A percentile compares a stretch with the other conserved stretches of the same genome.
Evolutionary conservation across 345 rosid genomes (phyloP).

Genomic region (Carallia pectinifolia): DNA sequence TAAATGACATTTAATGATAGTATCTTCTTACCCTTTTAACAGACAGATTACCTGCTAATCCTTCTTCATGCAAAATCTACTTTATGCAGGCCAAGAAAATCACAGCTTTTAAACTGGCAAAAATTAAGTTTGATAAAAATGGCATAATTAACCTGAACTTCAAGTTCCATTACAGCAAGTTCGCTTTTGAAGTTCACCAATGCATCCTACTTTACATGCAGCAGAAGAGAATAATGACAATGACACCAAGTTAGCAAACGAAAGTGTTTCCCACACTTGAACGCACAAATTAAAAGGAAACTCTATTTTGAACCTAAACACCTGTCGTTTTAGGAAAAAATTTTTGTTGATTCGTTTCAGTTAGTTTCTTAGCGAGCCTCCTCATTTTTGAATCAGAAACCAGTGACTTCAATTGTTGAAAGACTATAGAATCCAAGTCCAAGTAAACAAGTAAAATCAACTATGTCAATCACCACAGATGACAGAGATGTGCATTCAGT

Average conservation of each 20-base stretch:
- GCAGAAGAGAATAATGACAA: constrained; percentile 34
- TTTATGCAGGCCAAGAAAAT: too few species aligned
- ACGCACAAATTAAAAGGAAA: too few species aligned
- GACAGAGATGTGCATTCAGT: too few species aligned
- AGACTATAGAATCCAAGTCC: neutral
- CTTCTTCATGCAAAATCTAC: too few species aligned
- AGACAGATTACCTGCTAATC: too few species aligned
- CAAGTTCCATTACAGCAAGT: constrained; percentile 76
- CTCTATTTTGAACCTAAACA: constrained; percentile 17
- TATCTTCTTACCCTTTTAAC: too few species aligned
- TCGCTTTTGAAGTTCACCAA: constrained; percentile 67
- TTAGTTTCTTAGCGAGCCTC: constrained; percentile 59
- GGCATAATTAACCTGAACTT: constrained; percentile 56
- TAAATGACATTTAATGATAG: too few species aligned
- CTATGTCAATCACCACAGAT: too few species aligned
- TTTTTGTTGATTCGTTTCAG: constrained; percentile 94
- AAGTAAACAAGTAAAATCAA: too few species aligned
- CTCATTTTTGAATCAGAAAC: constrained; percentile 65
- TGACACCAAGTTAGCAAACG: neutral
- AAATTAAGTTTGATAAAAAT: neutral
- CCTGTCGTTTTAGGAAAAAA: constrained; percentile 81
- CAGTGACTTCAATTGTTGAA: constrained; percentile 53
- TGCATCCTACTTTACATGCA: constrained; percentile 51
- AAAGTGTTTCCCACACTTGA: too few species aligned
- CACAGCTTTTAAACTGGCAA: too few species aligned